A percentile compares a stretch with the other conserved stretches of the same genome.
Conservation (phyloP, 345 rosid genomes). For the Chamaenerion angustifolium region DNA sequence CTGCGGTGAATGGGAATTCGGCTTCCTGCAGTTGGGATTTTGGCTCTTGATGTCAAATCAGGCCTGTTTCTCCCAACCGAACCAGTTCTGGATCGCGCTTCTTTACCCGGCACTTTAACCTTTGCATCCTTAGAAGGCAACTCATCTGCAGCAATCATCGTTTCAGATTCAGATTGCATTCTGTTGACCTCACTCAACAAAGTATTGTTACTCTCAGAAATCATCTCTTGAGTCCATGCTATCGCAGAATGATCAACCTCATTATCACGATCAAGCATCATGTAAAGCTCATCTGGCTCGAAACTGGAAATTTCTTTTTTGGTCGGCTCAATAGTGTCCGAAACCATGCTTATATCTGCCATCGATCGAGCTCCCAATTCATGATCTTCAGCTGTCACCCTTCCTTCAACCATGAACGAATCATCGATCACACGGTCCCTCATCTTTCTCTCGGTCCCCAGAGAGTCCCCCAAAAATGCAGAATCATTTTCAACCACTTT, state of each 20-base stretch:
- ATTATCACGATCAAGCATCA: slow-evolving; percentile 72
- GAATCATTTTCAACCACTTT: slow-evolving; percentile 32
- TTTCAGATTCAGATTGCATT: slow-evolving; percentile 19
- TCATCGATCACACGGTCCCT: slow-evolving; percentile 55
- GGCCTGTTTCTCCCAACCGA: slow-evolving; percentile 30
- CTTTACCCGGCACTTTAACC: slow-evolving; percentile 25
- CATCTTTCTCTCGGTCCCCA: slow-evolving; percentile 20
- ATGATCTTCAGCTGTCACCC: slow-evolving; percentile 26
- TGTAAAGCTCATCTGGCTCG: slow-evolving; percentile 91
- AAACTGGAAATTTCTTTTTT: slow-evolving; percentile 17
- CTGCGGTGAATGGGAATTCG: slow-evolving; percentile 37
- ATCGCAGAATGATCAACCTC: slow-evolving; percentile 22
- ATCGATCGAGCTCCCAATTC: slow-evolving; percentile 25
- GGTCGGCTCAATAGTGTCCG: slow-evolving; percentile 32
- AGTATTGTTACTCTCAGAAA: slow-evolving; percentile 39
- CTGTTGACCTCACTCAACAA: slow-evolving; percentile 24
- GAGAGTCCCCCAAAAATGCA: slow-evolving; percentile 20
- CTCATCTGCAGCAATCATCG: slow-evolving; percentile 16
- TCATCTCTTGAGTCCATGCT: slow-evolving; percentile 76
- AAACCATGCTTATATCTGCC: slow-evolving; percentile 52
- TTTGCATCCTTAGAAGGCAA: slow-evolving; percentile 16
- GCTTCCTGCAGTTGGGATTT: slow-evolving; percentile 51
- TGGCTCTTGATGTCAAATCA: slow-evolving; percentile 31
- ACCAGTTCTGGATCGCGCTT: slow-evolving; percentile 37
- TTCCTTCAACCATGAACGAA: slow-evolving; percentile 77